These are phyloP conservation scores for Yamadazyma friedrichii DNA, from an alignment of 1,139 yeast species.

Conservation along the genomic window DNA sequence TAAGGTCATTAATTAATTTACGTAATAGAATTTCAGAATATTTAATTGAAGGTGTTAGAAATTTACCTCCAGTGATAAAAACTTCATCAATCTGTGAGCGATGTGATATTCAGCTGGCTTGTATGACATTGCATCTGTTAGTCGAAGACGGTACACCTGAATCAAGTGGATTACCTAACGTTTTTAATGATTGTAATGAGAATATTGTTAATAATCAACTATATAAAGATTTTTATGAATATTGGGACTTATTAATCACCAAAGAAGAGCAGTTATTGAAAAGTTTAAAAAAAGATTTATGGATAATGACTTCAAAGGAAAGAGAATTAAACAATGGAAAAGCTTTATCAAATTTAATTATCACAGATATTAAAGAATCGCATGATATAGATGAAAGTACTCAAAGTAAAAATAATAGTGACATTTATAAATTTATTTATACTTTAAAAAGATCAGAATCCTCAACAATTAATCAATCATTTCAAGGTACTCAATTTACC, in stretches of 20 bases:
- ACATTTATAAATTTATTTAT: slow-evolving; percentile 36
- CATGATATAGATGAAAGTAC: no score
- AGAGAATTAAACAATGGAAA: slow-evolving; percentile 64
- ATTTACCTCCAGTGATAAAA: slow-evolving; percentile 59
- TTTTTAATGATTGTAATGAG: slow-evolving; percentile 46
- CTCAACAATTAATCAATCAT: slow-evolving; percentile 13
- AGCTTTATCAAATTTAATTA: slow-evolving; percentile 49
- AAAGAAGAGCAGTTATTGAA: slow-evolving; percentile 67
- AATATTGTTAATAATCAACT: slow-evolving; percentile 42
- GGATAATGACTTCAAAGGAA: slow-evolving; percentile 60
- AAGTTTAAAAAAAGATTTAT: slow-evolving; percentile 59
- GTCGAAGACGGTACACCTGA: slow-evolving; percentile 55
- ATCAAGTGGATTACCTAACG: slow-evolving; percentile 47
- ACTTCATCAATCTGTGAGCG: slow-evolving; percentile 62
- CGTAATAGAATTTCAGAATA: slow-evolving; percentile 69
- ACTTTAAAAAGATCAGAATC: slow-evolving; percentile 40
- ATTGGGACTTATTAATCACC: slow-evolving; percentile 75
- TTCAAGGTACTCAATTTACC: slow-evolving; percentile 44
- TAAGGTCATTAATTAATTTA: slow-evolving; percentile 62
- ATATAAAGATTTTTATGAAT: slow-evolving; percentile 55
- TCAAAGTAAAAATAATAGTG: slow-evolving; percentile 17
- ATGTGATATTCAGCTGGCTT: slow-evolving; percentile 60
- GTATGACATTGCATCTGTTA: slow-evolving; percentile 68
- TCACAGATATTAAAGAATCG: slow-evolving; percentile 26
- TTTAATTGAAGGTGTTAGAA: slow-evolving; percentile 48